These are phyloP conservation scores for Casuarina cunninghamiana DNA, from an alignment of 306 rosid species.

Conservation along the genomic window DNA sequence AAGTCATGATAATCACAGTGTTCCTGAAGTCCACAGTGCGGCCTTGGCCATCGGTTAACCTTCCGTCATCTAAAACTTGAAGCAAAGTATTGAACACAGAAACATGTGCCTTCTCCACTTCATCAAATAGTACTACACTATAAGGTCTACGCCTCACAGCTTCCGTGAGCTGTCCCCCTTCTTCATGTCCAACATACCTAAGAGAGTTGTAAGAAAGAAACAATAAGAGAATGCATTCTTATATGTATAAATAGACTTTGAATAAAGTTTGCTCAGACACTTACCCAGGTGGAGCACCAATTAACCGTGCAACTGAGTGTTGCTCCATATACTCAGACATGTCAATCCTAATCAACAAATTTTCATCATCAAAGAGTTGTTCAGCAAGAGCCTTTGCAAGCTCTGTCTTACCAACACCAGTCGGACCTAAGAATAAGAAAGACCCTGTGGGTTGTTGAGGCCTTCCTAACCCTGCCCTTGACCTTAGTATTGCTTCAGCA, in stretches of 20 bases:
- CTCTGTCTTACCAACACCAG: constrained; percentile 95
- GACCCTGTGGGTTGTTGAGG: constrained; percentile 96
- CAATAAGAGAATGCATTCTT: neutral
- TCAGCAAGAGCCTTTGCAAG: constrained; percentile 23
- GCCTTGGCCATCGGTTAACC: constrained; percentile 66
- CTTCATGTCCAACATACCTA: constrained; percentile 86
- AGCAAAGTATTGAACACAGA: constrained; percentile 81
- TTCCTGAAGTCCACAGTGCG: too few species aligned
- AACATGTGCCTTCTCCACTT: constrained; percentile 86
- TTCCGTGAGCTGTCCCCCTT: constrained; percentile 45
- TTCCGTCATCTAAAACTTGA: constrained; percentile 87
- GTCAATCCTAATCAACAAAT: too few species aligned
- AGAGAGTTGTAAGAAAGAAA: neutral
- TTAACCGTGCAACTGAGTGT: constrained; percentile 73
- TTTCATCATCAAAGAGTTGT: too few species aligned
- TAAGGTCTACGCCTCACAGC: too few species aligned
- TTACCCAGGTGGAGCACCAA: constrained; percentile 99
- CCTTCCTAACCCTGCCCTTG: constrained; percentile 87
- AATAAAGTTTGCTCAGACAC: neutral
- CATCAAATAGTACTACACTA: constrained; percentile 41
- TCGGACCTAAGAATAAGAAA: constrained; percentile 85
- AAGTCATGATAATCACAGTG: constrained; percentile 67
- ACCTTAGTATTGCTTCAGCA: constrained; percentile 83
- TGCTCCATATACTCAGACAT: too few species aligned
- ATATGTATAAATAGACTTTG: neutral